Percentiles rank a stretch among this genome's conserved stretches.
Evolutionary conservation across 2,329 filamentous ascomycete species (phyloP).

Genomic region (Exophiala xenobiotica): DNA sequence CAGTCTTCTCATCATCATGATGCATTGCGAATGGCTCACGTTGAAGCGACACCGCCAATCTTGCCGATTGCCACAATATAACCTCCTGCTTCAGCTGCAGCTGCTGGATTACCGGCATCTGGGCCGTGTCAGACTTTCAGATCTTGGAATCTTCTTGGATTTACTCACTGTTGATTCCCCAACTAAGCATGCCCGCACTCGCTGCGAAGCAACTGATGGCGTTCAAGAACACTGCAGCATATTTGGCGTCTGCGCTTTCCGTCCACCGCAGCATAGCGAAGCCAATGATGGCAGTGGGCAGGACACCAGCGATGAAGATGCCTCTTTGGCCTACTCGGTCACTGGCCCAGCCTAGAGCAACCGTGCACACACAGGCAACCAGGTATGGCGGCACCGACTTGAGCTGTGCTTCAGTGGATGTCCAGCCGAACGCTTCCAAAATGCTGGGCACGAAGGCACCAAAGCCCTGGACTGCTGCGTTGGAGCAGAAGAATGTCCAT

Average conservation of each 20-base stretch:
- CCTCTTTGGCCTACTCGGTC: constrained; percentile 78
- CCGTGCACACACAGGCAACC: constrained; percentile 65
- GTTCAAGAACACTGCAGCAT: constrained; percentile 78
- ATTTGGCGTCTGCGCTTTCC: constrained; percentile 65
- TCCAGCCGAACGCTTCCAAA: constrained; percentile 43
- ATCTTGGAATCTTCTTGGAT: not conserved
- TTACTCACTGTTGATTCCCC: constrained; percentile 71
- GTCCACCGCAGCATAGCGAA: constrained; percentile 73
- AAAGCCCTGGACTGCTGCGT: constrained; percentile 42
- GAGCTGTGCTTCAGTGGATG: constrained; percentile 62
- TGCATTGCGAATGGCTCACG: constrained; percentile 62
- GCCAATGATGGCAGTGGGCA: constrained; percentile 68
- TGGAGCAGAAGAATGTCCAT: constrained; percentile 24
- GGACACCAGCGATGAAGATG: constrained; percentile 67
- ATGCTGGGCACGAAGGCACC: constrained; percentile 41
- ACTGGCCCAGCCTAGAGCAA: constrained; percentile 69
- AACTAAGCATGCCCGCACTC: constrained; percentile 85
- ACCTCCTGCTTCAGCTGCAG: constrained; percentile 67
- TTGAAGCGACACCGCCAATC: constrained; percentile 73
- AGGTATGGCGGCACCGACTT: constrained; percentile 75
- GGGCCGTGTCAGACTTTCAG: constrained; percentile 4
- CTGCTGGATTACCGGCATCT: constrained; percentile 58
- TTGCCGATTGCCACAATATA: constrained; percentile 81
- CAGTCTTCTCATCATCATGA: not conserved
- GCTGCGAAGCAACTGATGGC: constrained; percentile 77